Evolutionary conservation across 352 stramenopile species (phyloP).

Genomic region (Blastocystis sp.): DNA sequence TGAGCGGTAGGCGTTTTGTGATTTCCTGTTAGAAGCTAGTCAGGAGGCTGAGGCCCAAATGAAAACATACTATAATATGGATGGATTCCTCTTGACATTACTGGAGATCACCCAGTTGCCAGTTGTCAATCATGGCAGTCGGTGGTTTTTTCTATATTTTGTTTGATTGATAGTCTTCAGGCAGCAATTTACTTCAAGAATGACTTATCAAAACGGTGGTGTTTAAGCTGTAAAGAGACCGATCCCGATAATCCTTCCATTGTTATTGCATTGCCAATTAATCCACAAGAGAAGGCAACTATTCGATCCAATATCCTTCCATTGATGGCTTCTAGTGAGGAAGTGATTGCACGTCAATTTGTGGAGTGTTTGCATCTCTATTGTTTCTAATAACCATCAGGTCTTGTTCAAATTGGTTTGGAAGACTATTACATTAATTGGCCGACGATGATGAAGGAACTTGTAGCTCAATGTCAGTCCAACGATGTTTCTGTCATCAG

Average conservation of each 20-base stretch:
- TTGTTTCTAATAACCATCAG: not conserved
- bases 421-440: constrained; percentile 65
- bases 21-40: not conserved
- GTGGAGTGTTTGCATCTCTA: not conserved
- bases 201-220: constrained; percentile 49
- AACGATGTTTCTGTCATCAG: constrained; percentile 13
- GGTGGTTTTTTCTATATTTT: not conserved
- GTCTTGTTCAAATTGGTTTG: constrained; percentile 50
- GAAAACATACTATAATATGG: constrained; percentile 43
- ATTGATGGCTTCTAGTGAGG: not conserved
- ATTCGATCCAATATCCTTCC: not conserved
- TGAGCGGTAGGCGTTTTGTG: not conserved
- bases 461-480: not conserved
- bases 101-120: not conserved
- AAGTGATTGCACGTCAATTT: constrained; percentile 13
- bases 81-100: constrained; percentile 39
- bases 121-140: constrained; percentile 18
- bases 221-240: constrained; percentile 32
- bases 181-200: constrained; percentile 66
- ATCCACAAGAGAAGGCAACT: not conserved
- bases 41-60: not conserved
- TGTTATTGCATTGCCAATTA: constrained; percentile 1
- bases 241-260: constrained; percentile 43
- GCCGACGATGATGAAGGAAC: constrained; percentile 61
- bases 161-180: constrained; percentile 9